These are phyloP conservation scores for Wickerhamomyces queroliae DNA, from an alignment of 805 yeast species.

Conservation along the genomic window DNA sequence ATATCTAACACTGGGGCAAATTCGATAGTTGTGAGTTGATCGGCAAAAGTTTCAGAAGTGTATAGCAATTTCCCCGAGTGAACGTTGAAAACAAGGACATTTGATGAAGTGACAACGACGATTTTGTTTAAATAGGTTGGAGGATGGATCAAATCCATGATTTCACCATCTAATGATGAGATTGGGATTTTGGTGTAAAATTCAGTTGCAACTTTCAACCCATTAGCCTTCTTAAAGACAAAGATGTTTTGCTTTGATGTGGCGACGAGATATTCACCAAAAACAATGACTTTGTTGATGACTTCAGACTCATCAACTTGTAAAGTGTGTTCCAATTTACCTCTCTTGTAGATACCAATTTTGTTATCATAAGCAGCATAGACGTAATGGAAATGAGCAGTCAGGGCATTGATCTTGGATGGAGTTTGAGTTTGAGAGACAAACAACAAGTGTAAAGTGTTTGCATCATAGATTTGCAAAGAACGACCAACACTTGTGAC, in stretches of 20 bases:
- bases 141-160: conserved; percentile 70
- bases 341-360: conserved; percentile 80
- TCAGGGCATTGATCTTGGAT: conserved; percentile 59
- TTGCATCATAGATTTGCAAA: conserved; percentile 90
- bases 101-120: conserved; percentile 68
- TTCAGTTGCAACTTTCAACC: conserved; percentile 46
- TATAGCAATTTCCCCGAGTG: conserved; percentile 70
- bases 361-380: conserved; percentile 69
- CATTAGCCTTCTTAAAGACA: conserved; percentile 47
- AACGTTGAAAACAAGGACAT: conserved; percentile 61
- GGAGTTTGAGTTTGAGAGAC: conserved; percentile 79
- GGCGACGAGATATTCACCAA: conserved; percentile 76
- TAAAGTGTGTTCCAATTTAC: conserved; percentile 45
- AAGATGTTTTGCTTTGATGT: conserved; percentile 41
- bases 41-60: conserved; percentile 46
- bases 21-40: conserved; percentile 64
- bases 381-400: conserved; percentile 80
- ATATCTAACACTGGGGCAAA: conserved; percentile 84
- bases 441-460: conserved; percentile 76
- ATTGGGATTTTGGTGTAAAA: conserved; percentile 58
- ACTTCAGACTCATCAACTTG: conserved; percentile 28
- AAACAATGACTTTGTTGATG: conserved; percentile 48
- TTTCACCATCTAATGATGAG: conserved; percentile 60
- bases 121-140: conserved; percentile 91
- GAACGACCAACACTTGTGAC: conserved; percentile 87